phyloP scores from a whole-genome alignment of 192 early-diverging fungal species.

The Funneliformis geosporum region DNA sequence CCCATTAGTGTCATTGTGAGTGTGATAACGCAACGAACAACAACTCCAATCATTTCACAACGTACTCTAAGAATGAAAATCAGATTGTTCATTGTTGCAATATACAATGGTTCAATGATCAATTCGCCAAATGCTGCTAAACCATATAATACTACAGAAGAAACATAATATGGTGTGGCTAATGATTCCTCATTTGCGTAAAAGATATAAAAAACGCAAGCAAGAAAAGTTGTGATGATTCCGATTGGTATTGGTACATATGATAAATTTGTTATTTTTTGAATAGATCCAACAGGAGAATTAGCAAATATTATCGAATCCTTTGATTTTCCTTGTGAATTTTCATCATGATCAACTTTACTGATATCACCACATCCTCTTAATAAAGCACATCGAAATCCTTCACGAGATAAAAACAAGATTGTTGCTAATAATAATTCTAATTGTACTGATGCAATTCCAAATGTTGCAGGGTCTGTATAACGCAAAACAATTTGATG shows the following conservation, averaged over 20 bases:
- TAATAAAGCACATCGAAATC: constrained; percentile 71
- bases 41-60: constrained; percentile 81
- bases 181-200: constrained; percentile 36
- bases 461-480: constrained; percentile 72
- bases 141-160: constrained; percentile 67
- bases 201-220: constrained; percentile 54
- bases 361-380: constrained; percentile 45
- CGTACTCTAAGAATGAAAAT: constrained; percentile 77
- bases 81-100: constrained; percentile 67
- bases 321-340: constrained; percentile 32
- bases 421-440: constrained; percentile 89
- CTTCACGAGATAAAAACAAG: constrained; percentile 88
- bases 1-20: constrained; percentile 64
- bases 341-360: constrained; percentile 22
- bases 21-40: constrained; percentile 70
- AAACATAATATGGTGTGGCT: constrained; percentile 50
- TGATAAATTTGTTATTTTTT: constrained; percentile 73
- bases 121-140: constrained; percentile 81
- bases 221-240: constrained; percentile 54
- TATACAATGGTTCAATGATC: constrained; percentile 82
- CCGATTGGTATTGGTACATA: constrained; percentile 69
- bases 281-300: constrained; percentile 31
- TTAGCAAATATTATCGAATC: constrained; percentile 28
- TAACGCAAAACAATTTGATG: constrained; percentile 78
- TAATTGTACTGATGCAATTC: constrained; percentile 78